These are phyloP conservation scores for Cryptococcus depauperatus DNA, from an alignment of 1,284 basidiomycete species.

Conservation along the genomic window DNA sequence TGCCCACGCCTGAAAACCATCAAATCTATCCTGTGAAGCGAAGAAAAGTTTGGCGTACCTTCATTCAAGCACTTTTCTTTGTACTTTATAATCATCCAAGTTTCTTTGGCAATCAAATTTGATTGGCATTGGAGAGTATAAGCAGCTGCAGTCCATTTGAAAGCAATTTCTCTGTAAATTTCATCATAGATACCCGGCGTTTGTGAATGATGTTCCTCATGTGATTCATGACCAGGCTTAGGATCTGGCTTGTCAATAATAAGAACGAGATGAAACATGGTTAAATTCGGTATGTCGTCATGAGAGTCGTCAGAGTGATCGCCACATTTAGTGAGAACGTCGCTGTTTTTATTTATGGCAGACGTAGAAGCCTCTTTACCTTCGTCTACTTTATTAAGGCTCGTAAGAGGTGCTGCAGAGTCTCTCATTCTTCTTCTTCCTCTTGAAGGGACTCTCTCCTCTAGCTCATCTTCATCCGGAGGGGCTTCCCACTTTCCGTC, in stretches of 20 bases:
- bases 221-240: slow-evolving; percentile 25
- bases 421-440: slow-evolving; percentile 12
- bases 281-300: slow-evolving; percentile 51
- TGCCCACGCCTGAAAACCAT: slow-evolving; percentile 20
- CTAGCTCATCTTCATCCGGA: slow-evolving; percentile 19
- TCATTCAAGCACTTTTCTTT: slow-evolving; percentile 53
- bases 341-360: not conserved
- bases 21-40: too few relatives aligned
- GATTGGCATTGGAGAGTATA: slow-evolving; percentile 76
- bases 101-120: slow-evolving; percentile 71
- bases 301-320: slow-evolving; percentile 9
- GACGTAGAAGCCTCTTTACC: slow-evolving; percentile 8
- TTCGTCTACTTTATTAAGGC: slow-evolving; percentile 23
- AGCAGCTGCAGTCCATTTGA: slow-evolving; percentile 78
- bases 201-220: slow-evolving; percentile 16
- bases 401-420: slow-evolving; percentile 4
- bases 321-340: not conserved
- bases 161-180: slow-evolving; percentile 71
- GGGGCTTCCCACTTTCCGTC: slow-evolving; percentile 57
- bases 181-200: slow-evolving; percentile 51
- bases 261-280: slow-evolving; percentile 78
- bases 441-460: slow-evolving; percentile 11
- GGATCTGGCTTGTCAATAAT: slow-evolving; percentile 85
- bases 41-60: slow-evolving; percentile 20
- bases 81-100: slow-evolving; percentile 57